Conservation (phyloP, 2,329 filamentous ascomycete species). For the Colletotrichum cordylinicola region DNA sequence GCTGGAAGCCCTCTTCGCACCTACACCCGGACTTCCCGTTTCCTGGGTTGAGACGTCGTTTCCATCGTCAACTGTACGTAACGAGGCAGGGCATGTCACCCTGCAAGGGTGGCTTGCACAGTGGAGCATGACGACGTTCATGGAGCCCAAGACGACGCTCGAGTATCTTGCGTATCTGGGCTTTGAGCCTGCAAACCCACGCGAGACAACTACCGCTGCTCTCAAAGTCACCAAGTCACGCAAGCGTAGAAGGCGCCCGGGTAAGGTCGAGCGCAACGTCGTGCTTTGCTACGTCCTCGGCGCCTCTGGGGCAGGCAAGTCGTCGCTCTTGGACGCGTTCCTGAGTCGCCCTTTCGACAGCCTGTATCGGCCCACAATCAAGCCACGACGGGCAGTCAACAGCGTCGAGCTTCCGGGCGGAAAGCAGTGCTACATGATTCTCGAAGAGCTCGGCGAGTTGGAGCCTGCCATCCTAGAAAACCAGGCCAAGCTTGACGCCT, state of each 20-base stretch:
- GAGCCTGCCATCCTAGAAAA: constrained; percentile 96
- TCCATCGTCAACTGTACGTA: constrained; percentile 90
- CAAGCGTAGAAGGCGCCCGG: constrained; percentile 81
- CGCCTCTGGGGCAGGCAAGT: constrained; percentile 86
- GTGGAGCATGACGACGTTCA: constrained; percentile 99
- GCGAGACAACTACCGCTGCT: constrained; percentile 79
- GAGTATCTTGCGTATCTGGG: constrained; percentile 96
- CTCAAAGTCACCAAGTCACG: constrained; percentile 92
- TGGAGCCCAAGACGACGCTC: constrained; percentile 92
- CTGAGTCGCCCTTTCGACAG: constrained; percentile 85
- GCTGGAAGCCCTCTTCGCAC: constrained; percentile 85
- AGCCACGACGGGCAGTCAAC: constrained; percentile 91
- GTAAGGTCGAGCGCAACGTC: constrained; percentile 90
- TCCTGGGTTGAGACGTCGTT: constrained; percentile 92
- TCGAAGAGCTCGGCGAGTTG: constrained; percentile 94
- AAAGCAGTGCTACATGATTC: constrained; percentile 95
- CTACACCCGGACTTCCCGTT: constrained; percentile 85
- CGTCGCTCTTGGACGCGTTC: constrained; percentile 88
- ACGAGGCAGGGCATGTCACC: constrained; percentile 94
- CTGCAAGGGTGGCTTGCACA: constrained; percentile 97
- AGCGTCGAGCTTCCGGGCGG: constrained; percentile 95
- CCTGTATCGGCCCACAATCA: constrained; percentile 92
- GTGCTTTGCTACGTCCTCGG: constrained; percentile 93
- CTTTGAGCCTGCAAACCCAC: constrained; percentile 82
- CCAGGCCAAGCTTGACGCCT: constrained; percentile 85